Base-by-base conservation (phyloP, 2,329 filamentous ascomycete species). In the Escovopsis sp. region DNA sequence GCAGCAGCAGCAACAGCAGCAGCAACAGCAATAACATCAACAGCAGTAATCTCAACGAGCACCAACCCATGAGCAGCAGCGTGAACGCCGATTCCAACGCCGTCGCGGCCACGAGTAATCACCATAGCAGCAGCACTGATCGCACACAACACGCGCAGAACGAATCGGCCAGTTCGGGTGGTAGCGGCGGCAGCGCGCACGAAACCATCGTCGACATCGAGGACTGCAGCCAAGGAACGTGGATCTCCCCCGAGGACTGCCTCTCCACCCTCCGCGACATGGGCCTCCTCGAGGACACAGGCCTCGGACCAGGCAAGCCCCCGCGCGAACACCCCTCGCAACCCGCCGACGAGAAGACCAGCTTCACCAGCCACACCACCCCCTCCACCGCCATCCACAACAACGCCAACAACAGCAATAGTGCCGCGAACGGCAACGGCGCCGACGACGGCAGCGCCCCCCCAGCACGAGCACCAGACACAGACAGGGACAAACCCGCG, bases 211-310 rank as follows among this genome's bases (percentile, higher is more conserved):
- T 76, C 0, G 78, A 78, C 10, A 63, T 93, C 10, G 68, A 75
- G 33, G 71, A 81, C 38, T 78, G 88, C 48, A 83, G 82, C 35
- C 63, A 72, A 33, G 75, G 71, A 27, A 94, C 86, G 1, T 93
- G 83, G 64, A 93, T 96, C 54, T 65, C 79, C 37, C 69, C 71
- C 0, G 88, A 94, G 30, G 88, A 96, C 57, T 84, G 88, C 39
- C 69, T 93, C 30, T 65, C 65, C 1, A 76, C 85, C 17, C 61
- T 94, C 36, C 74, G 80, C 40, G 77, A 84, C 39, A 94, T 94
- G 84, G 76, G 70, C 8, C 61, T 90, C 26, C 63, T 79, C 33
- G 56, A 75, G 55, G 64, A 78, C 48, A 70, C 63, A 45, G 68
- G 61, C 51, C 53, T 59, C 54, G 61, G 61, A 2, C 59, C 57